Evolutionary conservation across 345 rosid genomes (phyloP), one percentile per base, ranked within the genome.

Genomic region (Gossypium mustelinum): DNA sequence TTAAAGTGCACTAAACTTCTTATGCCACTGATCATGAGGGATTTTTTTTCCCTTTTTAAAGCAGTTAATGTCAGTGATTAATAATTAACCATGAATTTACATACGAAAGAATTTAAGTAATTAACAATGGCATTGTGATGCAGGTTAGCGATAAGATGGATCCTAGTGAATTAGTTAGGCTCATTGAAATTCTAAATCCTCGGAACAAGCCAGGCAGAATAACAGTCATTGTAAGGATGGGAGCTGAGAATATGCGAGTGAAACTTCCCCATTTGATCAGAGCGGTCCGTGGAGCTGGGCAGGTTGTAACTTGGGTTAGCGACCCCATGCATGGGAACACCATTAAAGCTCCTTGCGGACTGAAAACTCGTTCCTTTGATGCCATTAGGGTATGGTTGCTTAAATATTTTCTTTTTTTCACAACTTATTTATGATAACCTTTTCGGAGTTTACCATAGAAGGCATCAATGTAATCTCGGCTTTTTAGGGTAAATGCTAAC

Each of bases 281-380:
- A 72, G 84, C 76, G 10, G 80, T 80, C 24, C 80, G 86, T 34
- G 27, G 74, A 52, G 84, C 84, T 16, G 84, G 81, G 44, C 84
- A 76, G 70, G 73, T 80, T 56, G 82, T 78, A 47, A 78, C 83
- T 68, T 83, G 86, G 86, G 84, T 80, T 78, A 72, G 79, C 0
- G 84, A 83, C 61, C 83, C 84, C 11, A 82, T 82, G 85, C 85
- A 79, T 75, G 85, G 85, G 11, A 82, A 82, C 83, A 82, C 85
- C 66, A 80, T 69, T 45, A 83, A 83, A 77, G 83, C 85, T 62
- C 83, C 85, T 39, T 83, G 79, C 72, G 85, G 86, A 68, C 78
- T 80, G 57, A 83, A 80, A 77, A 80, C 86, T 27, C 86, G 84
- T 8, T 83, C 86, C 72, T 83, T 83, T 4, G 86, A 83, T 11